Conservation (phyloP, 768 basidiomycete genomes). For the Peribolospora kevripleyi region DNA sequence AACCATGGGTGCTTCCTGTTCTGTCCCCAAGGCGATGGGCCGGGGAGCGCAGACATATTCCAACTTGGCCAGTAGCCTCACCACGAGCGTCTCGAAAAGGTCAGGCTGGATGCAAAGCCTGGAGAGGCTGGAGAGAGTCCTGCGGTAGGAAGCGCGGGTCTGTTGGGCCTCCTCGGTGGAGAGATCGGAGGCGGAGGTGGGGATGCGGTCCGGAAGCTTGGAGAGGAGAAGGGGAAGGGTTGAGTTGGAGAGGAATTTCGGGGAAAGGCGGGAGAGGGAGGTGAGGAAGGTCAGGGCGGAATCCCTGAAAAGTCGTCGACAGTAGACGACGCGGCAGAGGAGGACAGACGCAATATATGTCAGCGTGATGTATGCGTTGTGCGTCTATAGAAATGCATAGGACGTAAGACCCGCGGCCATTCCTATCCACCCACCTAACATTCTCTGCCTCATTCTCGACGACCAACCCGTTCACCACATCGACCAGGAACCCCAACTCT, state of each 20-base stretch:
- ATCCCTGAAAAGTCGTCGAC: slow-evolving; percentile 23
- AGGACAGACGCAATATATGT: background rate
- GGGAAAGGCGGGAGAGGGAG: slow-evolving; percentile 33
- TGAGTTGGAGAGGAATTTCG: slow-evolving; percentile 41
- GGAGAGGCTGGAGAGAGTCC: slow-evolving; percentile 27
- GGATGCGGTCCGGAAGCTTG: slow-evolving; percentile 21
- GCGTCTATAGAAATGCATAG: no score
- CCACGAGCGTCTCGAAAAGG: slow-evolving; percentile 63
- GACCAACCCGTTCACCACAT: no score
- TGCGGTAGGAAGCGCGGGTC: slow-evolving; percentile 42
- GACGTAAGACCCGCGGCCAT: no score
- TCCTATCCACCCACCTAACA: no score
- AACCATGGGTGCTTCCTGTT: no score
- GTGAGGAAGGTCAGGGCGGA: slow-evolving; percentile 39
- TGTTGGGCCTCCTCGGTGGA: slow-evolving; percentile 29
- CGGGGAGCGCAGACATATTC: slow-evolving; percentile 21
- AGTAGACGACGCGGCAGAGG: slow-evolving; percentile 24
- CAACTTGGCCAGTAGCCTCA: slow-evolving; percentile 51
- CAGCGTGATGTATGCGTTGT: no score
- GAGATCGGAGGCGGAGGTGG: slow-evolving; percentile 36
- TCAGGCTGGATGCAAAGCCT: slow-evolving; percentile 45
- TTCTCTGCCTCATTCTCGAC: no score
- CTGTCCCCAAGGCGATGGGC: background rate
- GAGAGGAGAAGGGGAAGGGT: slow-evolving; percentile 61
- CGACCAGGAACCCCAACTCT: no score